Conservation (phyloP, 2,329 filamentous ascomycete genomes). For the Neospermospora avenae region DNA sequence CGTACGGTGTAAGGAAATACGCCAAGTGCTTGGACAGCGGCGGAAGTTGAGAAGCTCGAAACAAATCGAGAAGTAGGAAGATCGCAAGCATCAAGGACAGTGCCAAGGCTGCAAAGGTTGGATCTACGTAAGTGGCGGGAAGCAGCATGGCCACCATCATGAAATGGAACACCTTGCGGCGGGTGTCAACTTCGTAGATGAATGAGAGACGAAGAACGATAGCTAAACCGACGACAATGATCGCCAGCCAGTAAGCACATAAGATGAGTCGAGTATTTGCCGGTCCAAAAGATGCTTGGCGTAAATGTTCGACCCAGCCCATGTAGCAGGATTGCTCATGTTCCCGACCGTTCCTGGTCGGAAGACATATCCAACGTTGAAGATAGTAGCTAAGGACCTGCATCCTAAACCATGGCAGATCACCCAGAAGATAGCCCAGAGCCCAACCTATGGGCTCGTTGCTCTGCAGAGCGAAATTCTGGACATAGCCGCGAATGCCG, state of each 20-base stretch:
- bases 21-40: slow-evolving; percentile 85
- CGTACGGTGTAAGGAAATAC: slow-evolving; percentile 84
- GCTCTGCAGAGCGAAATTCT: slow-evolving; percentile 61
- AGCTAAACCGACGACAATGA: slow-evolving; percentile 68
- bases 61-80: slow-evolving; percentile 84
- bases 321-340: slow-evolving; percentile 42
- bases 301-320: slow-evolving; percentile 64
- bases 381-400: slow-evolving; percentile 66
- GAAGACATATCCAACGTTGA: slow-evolving; percentile 73
- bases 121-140: slow-evolving; percentile 82
- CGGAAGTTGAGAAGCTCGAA: slow-evolving; percentile 87
- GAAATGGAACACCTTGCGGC: slow-evolving; percentile 95
- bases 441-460: slow-evolving; percentile 91
- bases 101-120: slow-evolving; percentile 75
- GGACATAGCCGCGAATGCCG: slow-evolving; percentile 69
- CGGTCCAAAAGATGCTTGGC: slow-evolving; percentile 62
- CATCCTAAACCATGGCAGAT: slow-evolving; percentile 68
- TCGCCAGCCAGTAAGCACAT: slow-evolving; percentile 66
- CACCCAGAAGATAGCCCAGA: slow-evolving; percentile 81
- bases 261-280: slow-evolving; percentile 81
- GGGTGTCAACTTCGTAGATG: slow-evolving; percentile 87
- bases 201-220: slow-evolving; percentile 72
- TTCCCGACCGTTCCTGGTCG: slow-evolving; percentile 41
- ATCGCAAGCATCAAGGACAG: slow-evolving; percentile 75
- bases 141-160: slow-evolving; percentile 98